Conservation (phyloP, 73 alveolate genomes). For the Symbiodinium natans region DNA sequence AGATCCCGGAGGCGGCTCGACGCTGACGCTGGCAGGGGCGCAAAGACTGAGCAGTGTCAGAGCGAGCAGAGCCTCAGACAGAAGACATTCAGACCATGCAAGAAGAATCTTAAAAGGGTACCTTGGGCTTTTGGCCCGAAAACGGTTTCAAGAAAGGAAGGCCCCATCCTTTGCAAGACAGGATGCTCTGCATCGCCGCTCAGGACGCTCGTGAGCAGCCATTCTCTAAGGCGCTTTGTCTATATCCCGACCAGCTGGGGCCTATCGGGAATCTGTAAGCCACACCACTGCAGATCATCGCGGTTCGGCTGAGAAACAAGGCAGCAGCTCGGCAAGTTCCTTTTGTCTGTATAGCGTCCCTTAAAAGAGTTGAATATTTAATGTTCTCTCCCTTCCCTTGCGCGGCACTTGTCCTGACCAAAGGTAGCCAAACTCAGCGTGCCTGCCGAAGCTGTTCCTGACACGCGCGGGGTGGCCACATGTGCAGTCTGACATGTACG, state of each 20-base stretch:
- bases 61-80: neutral
- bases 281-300: conserved; percentile 8
- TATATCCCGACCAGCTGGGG: neutral
- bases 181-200: conserved; percentile 26
- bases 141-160: no score
- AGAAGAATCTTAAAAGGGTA: no score
- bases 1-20: neutral
- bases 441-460: neutral
- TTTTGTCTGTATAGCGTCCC: neutral
- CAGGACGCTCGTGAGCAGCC: conserved; percentile 79
- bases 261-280: neutral
- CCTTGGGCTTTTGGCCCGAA: no score
- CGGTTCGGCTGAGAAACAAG: neutral
- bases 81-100: no score
- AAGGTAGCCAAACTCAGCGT: conserved; percentile 21
- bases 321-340: neutral
- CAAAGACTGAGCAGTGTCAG: conserved; percentile 6
- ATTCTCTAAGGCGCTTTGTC: neutral
- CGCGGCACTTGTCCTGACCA: neutral
- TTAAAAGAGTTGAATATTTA: neutral
- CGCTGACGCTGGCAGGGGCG: conserved; percentile 1
- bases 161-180: no score
- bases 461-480: no score
- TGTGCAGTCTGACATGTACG: no score
- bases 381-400: neutral